Evolutionary conservation across 1,284 basidiomycete genomes (phyloP), one percentile per base, ranked within the genome.

Genomic region (Waitea zeae): DNA sequence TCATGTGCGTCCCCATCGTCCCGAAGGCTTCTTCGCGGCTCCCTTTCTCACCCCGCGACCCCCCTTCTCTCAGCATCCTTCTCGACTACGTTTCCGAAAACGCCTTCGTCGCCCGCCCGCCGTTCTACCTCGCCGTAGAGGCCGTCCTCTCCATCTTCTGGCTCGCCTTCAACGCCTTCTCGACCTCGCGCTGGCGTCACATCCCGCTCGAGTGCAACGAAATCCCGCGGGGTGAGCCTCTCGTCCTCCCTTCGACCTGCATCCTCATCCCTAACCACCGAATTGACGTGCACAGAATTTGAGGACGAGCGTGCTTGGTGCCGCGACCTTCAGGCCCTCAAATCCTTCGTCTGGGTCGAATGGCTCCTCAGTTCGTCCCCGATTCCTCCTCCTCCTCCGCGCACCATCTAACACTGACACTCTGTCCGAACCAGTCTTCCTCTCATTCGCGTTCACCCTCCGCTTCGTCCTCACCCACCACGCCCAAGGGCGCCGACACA

Each of bases 91-190:
- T 49, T 13, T 38, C 59, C 14, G 45, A 46, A 26, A 61, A 60
- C 43, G 52, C 62, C 1, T 61, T 58, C 42, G 62, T 57, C 12
- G 59, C 57, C 15, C 53, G 61, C 15, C 57, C 67, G 4, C 59
- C 61, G 14, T 56, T 64, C 35, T 59, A 70, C 39, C 59, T 69
- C 37, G 60, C 54, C 1, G 40, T 62, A 15, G 57, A 67, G 33
- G 53, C 55, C 6, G 36, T 64, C 3, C 46, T 71, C 33, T 57
- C 55, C 34, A 51, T 70, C 31, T 55, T 70, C 41, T 72, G 69
- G 70, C 53, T 72, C 4, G 59, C 59, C 1, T 67, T 68, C 57
- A 72, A 69, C 42, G 58, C 62, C 5, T 74, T 74, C 48, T 72
- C 70, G 1, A 71, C 65, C 9, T 58, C 62, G 12, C 62, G 69